phyloP scores from a whole-genome alignment of 805 yeast genomes.

The Candida boleticola region DNA sequence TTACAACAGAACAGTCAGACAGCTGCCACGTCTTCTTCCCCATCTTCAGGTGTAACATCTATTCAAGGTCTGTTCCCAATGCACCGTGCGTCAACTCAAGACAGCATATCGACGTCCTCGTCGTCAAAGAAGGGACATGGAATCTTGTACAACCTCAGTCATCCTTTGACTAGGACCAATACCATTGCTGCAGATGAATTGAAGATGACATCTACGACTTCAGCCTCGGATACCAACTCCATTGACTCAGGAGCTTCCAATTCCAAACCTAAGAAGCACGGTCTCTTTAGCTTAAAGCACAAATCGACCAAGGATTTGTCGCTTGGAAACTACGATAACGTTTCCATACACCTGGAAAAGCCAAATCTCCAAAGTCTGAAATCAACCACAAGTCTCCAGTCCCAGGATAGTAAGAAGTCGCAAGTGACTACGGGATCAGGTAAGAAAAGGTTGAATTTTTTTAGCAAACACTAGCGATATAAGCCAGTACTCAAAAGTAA shows the following conservation, averaged over 20 bases:
- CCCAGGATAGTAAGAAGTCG: conserved; percentile 2
- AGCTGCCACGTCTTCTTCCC: background rate
- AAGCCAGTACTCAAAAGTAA: too few relatives aligned
- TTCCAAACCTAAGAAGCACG: conserved; percentile 16
- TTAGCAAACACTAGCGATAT: background rate
- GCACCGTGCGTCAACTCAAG: conserved; percentile 6
- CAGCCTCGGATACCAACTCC: conserved; percentile 5
- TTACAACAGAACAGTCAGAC: background rate
- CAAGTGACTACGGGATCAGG: background rate
- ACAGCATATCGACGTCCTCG: conserved; percentile 1
- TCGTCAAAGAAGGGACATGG: conserved; percentile 7
- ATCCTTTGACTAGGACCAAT: conserved; percentile 1
- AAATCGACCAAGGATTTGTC: conserved; percentile 1
- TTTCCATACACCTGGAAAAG: background rate
- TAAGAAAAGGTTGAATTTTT: conserved; percentile 1
- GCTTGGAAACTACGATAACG: background rate
- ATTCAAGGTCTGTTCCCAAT: conserved; percentile 1
- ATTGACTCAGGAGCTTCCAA: conserved; percentile 15
- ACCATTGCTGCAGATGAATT: conserved; percentile 2
- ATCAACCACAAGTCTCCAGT: conserved; percentile 2
- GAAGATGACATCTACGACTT: conserved; percentile 7
- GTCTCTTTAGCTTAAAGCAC: conserved; percentile 16
- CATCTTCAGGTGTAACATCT: background rate
- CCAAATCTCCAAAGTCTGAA: background rate
- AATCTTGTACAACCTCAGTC: conserved; percentile 4